A percentile compares a stretch with the other conserved stretches of the same genome.
phyloP scores from a whole-genome alignment of 2,329 filamentous ascomycete genomes.

The Lachnellula arida region DNA sequence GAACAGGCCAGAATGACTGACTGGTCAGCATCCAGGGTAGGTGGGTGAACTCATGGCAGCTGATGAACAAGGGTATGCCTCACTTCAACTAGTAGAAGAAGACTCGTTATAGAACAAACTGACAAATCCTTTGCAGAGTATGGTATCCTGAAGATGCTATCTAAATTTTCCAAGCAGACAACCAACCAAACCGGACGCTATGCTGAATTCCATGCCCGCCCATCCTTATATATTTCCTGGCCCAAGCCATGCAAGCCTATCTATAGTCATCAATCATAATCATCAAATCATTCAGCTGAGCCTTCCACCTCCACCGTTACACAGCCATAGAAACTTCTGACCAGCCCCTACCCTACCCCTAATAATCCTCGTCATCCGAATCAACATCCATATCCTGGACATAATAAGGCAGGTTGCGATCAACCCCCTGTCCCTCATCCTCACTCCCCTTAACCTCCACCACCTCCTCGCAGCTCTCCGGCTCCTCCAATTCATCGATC shows the following conservation, averaged over 20 bases:
- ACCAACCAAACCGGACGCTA: slow-evolving; percentile 5
- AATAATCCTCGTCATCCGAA: slow-evolving; percentile 17
- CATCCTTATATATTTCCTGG: slow-evolving; percentile 15
- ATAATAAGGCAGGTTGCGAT: slow-evolving; percentile 28
- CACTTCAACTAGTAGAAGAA: too few species aligned
- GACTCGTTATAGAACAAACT: neutral
- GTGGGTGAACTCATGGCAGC: too few species aligned
- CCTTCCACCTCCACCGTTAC: neutral
- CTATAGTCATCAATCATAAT: slow-evolving; percentile 7
- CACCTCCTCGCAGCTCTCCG: slow-evolving; percentile 30
- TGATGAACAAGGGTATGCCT: too few species aligned
- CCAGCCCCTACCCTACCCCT: slow-evolving; percentile 3
- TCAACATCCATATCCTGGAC: slow-evolving; percentile 30
- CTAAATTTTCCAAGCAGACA: neutral
- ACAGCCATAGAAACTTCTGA: slow-evolving; percentile 3
- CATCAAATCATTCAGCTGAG: slow-evolving; percentile 10
- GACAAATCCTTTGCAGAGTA: neutral
- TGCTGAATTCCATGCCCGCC: slow-evolving; percentile 14
- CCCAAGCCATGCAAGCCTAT: slow-evolving; percentile 2
- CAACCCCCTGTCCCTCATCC: slow-evolving; percentile 13
- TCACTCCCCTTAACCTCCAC: slow-evolving; percentile 23
- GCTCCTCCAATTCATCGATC: slow-evolving; percentile 32
- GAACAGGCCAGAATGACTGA: too few species aligned
- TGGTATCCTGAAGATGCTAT: neutral
- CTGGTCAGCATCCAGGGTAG: too few species aligned